Percentiles rank a stretch among this genome's conserved stretches.
These are phyloP conservation scores for Ceratocystis lukuohia DNA, from an alignment of 2,329 filamentous ascomycete genomes.

Conservation along the genomic window DNA sequence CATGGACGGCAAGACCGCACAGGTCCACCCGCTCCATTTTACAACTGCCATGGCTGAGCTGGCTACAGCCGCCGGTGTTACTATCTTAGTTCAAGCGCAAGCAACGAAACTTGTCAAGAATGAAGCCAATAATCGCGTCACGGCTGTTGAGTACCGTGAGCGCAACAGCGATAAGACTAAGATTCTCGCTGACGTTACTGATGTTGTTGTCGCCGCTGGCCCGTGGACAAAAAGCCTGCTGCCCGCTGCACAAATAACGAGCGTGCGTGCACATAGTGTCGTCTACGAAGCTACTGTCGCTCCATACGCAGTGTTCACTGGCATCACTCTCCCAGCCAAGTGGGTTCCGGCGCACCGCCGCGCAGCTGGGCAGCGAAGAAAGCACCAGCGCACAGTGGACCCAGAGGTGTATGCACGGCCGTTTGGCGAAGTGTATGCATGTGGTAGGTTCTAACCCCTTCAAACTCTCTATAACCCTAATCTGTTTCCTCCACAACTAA, in stretches of 20 bases:
- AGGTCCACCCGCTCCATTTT: slow-evolving; percentile 87
- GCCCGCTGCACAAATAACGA: slow-evolving; percentile 43
- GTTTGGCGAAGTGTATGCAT: slow-evolving; percentile 82
- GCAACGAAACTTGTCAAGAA: slow-evolving; percentile 44
- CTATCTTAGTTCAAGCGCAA: slow-evolving; percentile 50
- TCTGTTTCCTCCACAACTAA: neutral
- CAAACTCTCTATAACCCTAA: neutral
- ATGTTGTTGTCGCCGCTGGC: slow-evolving; percentile 43
- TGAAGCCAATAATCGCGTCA: slow-evolving; percentile 33
- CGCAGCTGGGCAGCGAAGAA: slow-evolving; percentile 36
- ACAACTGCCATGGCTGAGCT: slow-evolving; percentile 71
- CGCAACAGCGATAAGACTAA: slow-evolving; percentile 29
- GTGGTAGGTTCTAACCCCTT: slow-evolving; percentile 40
- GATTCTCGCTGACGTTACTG: slow-evolving; percentile 35
- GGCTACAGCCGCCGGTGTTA: slow-evolving; percentile 54
- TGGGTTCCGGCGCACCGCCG: slow-evolving; percentile 43
- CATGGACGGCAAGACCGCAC: slow-evolving; percentile 78
- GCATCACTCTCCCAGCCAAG: slow-evolving; percentile 58
- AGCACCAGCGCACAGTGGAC: slow-evolving; percentile 51
- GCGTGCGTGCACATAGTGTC: slow-evolving; percentile 50
- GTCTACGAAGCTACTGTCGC: slow-evolving; percentile 52
- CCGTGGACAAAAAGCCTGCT: slow-evolving; percentile 51
- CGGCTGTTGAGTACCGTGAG: slow-evolving; percentile 48
- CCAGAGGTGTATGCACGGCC: slow-evolving; percentile 92
- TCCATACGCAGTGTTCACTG: slow-evolving; percentile 72